phyloP scores from a whole-genome alignment of 176 grass and related monocot genomes.

The Coix lacrymajobi region DNA sequence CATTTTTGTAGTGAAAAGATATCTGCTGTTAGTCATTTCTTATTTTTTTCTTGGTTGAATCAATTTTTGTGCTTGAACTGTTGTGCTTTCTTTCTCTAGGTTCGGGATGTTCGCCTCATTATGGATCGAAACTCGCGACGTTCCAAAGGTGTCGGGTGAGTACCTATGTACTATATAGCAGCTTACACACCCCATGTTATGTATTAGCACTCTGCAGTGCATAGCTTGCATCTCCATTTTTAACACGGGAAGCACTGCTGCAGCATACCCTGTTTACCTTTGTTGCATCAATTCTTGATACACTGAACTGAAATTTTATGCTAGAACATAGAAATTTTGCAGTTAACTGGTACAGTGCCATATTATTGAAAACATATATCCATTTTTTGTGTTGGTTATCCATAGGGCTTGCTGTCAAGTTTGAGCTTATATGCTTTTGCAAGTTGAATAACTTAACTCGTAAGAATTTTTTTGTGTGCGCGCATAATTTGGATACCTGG shows the following conservation, averaged over 20 bases:
- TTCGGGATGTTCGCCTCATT: conserved; percentile 96
- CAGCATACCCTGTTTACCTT: not conserved
- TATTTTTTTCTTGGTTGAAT: not conserved
- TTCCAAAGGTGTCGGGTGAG: conserved; percentile 99
- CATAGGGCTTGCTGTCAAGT: not conserved
- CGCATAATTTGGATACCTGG: not conserved
- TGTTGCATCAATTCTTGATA: not conserved
- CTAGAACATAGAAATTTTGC: not conserved
- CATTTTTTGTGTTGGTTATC: not conserved
- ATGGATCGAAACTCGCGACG: conserved; percentile 95
- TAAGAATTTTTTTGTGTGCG: not conserved
- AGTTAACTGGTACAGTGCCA: not conserved
- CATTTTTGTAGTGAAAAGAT: not conserved
- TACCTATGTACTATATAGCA: not conserved
- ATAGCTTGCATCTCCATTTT: not conserved
- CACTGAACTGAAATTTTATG: not conserved
- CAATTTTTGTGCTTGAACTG: not conserved
- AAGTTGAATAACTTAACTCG: not conserved
- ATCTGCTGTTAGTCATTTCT: not conserved
- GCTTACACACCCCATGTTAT: not conserved
- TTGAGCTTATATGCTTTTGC: not conserved
- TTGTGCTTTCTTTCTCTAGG: conserved; percentile 38
- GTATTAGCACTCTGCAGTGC: not conserved
- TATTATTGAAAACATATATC: not conserved
- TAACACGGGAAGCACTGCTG: not conserved